phyloP scores from a whole-genome alignment of 495 filamentous ascomycete species.

The Rhizodiscina lignyota region DNA sequence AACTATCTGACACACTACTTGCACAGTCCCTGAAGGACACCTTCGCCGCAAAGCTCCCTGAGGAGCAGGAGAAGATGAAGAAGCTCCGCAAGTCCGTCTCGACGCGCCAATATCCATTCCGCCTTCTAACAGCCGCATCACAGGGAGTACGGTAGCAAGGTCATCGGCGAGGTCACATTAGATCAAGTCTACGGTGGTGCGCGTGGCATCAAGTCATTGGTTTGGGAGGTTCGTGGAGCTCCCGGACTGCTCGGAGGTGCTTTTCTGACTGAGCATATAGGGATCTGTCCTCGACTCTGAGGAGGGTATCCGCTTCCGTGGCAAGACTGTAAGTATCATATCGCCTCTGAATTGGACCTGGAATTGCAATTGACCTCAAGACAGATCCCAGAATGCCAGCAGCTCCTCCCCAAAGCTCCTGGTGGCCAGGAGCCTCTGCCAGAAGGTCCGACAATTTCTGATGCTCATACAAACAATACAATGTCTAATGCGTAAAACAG shows the following conservation, averaged over 20 bases:
- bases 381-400: constrained; percentile 91
- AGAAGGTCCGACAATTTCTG: too few relatives aligned
- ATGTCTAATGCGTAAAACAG: too few relatives aligned
- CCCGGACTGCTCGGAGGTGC: neutral
- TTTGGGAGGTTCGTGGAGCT: constrained; percentile 60
- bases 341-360: constrained; percentile 2
- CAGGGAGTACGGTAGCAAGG: constrained; percentile 85
- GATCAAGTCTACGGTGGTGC: constrained; percentile 99
- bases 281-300: constrained; percentile 95
- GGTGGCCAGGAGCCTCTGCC: constrained; percentile 92
- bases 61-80: constrained; percentile 98
- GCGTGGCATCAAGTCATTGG: constrained; percentile 93
- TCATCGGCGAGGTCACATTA: constrained; percentile 93
- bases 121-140: constrained; percentile 8
- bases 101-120: neutral
- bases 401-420: constrained; percentile 87
- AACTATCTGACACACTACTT: constrained; percentile 12
- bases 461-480: constrained; percentile 11
- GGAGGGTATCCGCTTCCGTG: constrained; percentile 98
- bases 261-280: constrained; percentile 22
- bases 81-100: constrained; percentile 70
- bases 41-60: constrained; percentile 87
- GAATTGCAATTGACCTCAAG: constrained; percentile 9
- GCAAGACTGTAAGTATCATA: constrained; percentile 51
- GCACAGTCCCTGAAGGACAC: constrained; percentile 88